A percentile compares a stretch with the other conserved stretches of the same genome.
phyloP scores from a whole-genome alignment of 257 asterid genomes.

The Leptodermis oblonga region DNA sequence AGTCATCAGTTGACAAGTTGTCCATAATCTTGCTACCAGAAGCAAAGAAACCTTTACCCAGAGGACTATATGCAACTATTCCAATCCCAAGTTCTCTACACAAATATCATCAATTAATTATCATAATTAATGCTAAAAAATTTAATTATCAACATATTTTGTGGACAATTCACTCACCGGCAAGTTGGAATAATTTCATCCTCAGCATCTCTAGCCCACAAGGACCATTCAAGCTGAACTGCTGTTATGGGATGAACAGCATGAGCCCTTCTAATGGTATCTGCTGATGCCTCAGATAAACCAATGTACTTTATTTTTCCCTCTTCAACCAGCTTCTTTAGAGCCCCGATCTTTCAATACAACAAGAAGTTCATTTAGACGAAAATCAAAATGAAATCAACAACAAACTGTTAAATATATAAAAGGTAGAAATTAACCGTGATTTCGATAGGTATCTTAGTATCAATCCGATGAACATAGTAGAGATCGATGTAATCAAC shows the following conservation, averaged over 20 bases:
- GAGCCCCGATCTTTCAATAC: slow-evolving; percentile 27
- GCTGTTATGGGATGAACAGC: slow-evolving; percentile 33
- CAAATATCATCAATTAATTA: background rate
- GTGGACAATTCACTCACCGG: slow-evolving; percentile 17
- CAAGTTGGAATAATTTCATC: slow-evolving; percentile 32
- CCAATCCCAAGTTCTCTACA: background rate
- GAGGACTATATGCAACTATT: background rate
- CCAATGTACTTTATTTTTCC: slow-evolving; percentile 32
- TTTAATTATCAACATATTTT: background rate
- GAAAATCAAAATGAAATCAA: background rate
- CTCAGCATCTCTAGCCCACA: slow-evolving; percentile 28
- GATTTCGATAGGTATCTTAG: background rate
- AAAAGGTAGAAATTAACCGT: too few relatives aligned
- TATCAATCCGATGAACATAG: background rate
- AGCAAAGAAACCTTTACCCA: background rate
- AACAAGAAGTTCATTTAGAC: background rate
- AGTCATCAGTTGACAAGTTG: background rate
- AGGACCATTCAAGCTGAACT: slow-evolving; percentile 32
- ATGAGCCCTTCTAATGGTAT: slow-evolving; percentile 39
- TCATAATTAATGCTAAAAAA: background rate
- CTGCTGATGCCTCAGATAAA: slow-evolving; percentile 31
- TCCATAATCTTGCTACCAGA: background rate
- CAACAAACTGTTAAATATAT: background rate
- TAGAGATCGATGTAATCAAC: slow-evolving; percentile 1
- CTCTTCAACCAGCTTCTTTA: slow-evolving; percentile 34